Evolutionary conservation across 1,139 yeast species (phyloP).

Genomic region (Wickerhamiella infanticola): DNA sequence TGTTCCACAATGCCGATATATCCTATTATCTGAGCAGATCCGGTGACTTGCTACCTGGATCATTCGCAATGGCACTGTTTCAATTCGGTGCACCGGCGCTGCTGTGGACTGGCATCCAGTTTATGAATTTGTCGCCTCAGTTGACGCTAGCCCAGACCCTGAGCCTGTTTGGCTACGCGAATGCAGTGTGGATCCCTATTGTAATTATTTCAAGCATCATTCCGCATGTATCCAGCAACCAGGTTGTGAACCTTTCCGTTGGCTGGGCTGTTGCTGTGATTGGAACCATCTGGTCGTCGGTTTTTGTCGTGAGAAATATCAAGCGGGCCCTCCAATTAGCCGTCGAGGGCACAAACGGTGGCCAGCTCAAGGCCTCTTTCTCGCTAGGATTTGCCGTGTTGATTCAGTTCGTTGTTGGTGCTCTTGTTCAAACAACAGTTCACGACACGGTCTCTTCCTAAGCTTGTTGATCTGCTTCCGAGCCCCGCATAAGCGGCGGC

Average conservation of each 20-base stretch:
- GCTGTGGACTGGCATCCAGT: slow-evolving; percentile 35
- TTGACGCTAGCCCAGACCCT: slow-evolving; percentile 29
- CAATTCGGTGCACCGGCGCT: slow-evolving; percentile 45
- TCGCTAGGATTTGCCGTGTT: background rate
- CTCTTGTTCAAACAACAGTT: background rate
- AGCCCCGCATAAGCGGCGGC: no score
- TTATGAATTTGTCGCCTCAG: slow-evolving; percentile 24
- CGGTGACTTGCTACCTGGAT: slow-evolving; percentile 47
- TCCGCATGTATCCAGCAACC: slow-evolving; percentile 28
- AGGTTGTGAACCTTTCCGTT: slow-evolving; percentile 23
- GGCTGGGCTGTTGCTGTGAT: slow-evolving; percentile 25
- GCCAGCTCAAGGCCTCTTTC: background rate
- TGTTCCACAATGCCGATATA: slow-evolving; percentile 40
- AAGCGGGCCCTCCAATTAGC: background rate
- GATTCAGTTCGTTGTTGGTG: background rate
- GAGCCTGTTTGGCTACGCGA: slow-evolving; percentile 67
- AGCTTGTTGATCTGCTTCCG: no score
- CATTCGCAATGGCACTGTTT: slow-evolving; percentile 56
- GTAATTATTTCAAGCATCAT: slow-evolving; percentile 23
- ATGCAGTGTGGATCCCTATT: slow-evolving; percentile 65
- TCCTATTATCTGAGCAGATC: no score
- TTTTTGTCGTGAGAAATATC: background rate
- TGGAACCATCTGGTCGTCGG: slow-evolving; percentile 35
- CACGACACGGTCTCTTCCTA: no score
- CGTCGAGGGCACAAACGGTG: background rate